Base-by-base conservation (phyloP, 768 basidiomycete species). In the Pleurotus citrinopileatus region DNA sequence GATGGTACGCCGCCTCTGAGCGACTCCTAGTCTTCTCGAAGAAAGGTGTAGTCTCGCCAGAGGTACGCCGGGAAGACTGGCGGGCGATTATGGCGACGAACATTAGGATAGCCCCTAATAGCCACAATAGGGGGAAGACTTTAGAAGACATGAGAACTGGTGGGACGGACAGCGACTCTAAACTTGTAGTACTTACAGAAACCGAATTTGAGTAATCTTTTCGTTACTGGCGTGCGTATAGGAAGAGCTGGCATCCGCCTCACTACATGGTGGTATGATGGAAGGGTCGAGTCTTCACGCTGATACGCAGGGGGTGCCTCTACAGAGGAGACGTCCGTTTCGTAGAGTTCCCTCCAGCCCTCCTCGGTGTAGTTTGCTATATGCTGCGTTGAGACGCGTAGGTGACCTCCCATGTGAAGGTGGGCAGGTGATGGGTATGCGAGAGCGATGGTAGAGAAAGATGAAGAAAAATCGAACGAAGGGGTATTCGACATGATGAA, bases 221-320 rank as follows among this genome's bases (percentile, higher is more conserved):
- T 51, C 32, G 48, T 32, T 37, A 51, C n/a, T 26, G 48, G 48
- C 9, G 48, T 51, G 29, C 28, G 48, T 10, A 19, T n/a, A 9
- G 29, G 48, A 3, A 34, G 48, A 12, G 48, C 19, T 20, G 48
- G 8, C 10, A 22, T 25, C 15, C 48, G 48, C 23, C 28, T 34
- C 10, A 51, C 48, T 19, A 23, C 48, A 37, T 51, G 48, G 34
- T 51, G 34, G 34, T 51, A 51, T 17, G 48, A 51, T 9, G 48
- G 48, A 37, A 51, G 48, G 32, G 29, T 51, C 29, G 17, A 37
- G 13, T 51, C 48, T 51, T 51, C 48, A n/a, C 48, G 34, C 48
- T 51, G 48, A 32, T 51, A 51, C 13, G 48, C 48, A 23, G 48
- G 48, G 19, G 48, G 48, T 22, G 48, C 48, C 48, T 51, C 48